Percentiles rank a stretch among this genome's conserved stretches.
Conservation (phyloP, 257 asterid genomes). For the Dorcoceras hygrometricum region DNA sequence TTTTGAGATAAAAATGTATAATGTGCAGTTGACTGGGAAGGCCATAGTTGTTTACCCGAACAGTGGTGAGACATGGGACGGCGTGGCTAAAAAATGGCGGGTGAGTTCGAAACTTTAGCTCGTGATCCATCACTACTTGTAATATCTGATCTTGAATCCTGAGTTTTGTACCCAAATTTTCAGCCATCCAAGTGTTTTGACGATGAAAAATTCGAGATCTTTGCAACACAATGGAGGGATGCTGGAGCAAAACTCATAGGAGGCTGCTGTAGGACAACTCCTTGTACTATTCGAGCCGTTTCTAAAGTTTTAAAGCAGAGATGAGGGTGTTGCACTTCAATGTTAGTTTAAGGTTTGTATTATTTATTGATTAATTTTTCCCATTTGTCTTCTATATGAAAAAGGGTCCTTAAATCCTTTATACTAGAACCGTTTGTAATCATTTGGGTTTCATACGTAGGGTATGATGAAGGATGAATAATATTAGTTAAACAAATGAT, state of each 20-base stretch:
- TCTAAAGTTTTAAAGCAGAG: constrained; percentile 54
- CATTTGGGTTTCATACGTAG: no score
- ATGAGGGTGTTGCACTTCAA: not conserved
- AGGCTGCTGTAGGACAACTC: constrained; percentile 83
- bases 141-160: not conserved
- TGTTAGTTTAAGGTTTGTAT: not conserved
- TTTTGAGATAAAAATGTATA: not conserved
- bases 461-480: no score
- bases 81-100: constrained; percentile 73
- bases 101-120: constrained; percentile 31
- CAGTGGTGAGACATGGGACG: constrained; percentile 84
- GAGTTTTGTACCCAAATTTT: not conserved
- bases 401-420: not conserved
- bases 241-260: constrained; percentile 77
- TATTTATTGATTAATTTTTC: not conserved
- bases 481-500: no score
- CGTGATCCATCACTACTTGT: not conserved
- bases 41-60: constrained; percentile 74
- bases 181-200: constrained; percentile 75
- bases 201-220: constrained; percentile 54
- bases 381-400: not conserved
- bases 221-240: constrained; percentile 62
- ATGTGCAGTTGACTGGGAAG: constrained; percentile 55
- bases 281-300: constrained; percentile 51
- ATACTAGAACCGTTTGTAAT: no score